Conservation (phyloP, 2,329 filamentous ascomycete species). For the Fusarium citri region DNA sequence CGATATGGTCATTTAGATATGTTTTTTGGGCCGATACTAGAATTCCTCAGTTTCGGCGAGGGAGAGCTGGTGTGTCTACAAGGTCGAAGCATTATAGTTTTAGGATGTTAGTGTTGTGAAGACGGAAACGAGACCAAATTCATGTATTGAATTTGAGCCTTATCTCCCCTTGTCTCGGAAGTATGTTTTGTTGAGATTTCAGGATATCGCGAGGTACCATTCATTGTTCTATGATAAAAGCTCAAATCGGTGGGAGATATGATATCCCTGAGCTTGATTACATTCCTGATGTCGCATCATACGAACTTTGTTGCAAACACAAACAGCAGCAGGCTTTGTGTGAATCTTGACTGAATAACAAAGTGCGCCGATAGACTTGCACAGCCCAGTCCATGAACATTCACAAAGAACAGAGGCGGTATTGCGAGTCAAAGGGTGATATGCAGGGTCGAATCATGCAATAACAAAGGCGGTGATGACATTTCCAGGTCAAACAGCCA, state of each 20-base stretch:
- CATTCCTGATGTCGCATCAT: background rate
- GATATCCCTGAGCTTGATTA: background rate
- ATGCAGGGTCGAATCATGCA: constrained; percentile 30
- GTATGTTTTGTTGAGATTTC: background rate
- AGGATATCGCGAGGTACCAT: background rate
- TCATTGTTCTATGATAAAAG: background rate
- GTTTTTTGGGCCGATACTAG: background rate
- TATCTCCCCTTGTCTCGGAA: constrained; percentile 25
- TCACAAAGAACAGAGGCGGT: constrained; percentile 17
- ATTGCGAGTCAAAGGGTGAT: constrained; percentile 27
- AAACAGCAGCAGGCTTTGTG: constrained; percentile 28
- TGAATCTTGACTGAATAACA: constrained; percentile 1
- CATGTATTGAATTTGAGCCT: background rate
- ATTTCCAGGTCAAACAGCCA: background rate
- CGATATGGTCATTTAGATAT: background rate
- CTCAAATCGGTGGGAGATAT: background rate
- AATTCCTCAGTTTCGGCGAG: constrained; percentile 13
- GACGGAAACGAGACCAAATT: background rate
- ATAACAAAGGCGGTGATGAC: constrained; percentile 45
- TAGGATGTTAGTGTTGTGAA: constrained; percentile 20
- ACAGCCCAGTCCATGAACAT: background rate
- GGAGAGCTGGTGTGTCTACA: constrained; percentile 8
- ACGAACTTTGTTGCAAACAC: constrained; percentile 17
- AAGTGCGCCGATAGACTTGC: constrained; percentile 9
- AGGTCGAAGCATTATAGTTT: constrained; percentile 14